Base-by-base conservation (phyloP, 371 early-diverging fungal genomes). In the Dentiscutata heterogama region DNA sequence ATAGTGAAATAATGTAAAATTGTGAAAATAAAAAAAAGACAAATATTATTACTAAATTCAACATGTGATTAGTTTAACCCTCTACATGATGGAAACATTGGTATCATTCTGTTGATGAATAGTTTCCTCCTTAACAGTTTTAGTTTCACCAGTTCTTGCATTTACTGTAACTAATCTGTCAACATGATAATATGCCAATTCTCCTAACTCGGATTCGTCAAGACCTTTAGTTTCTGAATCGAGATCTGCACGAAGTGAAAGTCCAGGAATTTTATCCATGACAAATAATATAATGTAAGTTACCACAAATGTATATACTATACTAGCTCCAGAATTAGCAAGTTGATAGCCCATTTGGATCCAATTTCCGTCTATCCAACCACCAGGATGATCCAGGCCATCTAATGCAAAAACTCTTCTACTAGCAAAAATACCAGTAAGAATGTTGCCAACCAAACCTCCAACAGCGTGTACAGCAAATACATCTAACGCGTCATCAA, bases 351-450 rank as follows among this genome's bases (percentile, higher is more conserved):
- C 91, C 46, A 97, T 75, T 85, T 97, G 97, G 31, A 91, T 90
- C 89, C 90, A 94, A 85, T 96, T 84, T 50, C 93, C 93, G 82
- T 96, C 93, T 84, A 97, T 86, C 91, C 92, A 16, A 18, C 98
- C 97, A 56, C 97, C 97, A 2, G 78, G 68, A 77, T 95, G 95
- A 5, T 82, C 87, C 3, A 89, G 53, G 0, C 95, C 96, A 82
- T 95, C 95, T 53, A 97, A 86, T 11, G 83, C 87, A 20, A 95
- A 94, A 65, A 97, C 89, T 78, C 88, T 87, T 25, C 83, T 83
- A 83, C 95, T 93, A 56, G 98, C 96, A 89, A 98, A 97, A 31
- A 98, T 81, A 78, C 97, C 98, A 0, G 97, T 97, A 54, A 97
- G 86, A 27, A 97, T 76, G 80, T 92, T 94, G 13, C 98, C 98